A percentile compares a stretch with the other conserved stretches of the same genome.
Evolutionary conservation across 108 stramenopile species (phyloP).

Genomic region (Licmophora abbreviata): DNA sequence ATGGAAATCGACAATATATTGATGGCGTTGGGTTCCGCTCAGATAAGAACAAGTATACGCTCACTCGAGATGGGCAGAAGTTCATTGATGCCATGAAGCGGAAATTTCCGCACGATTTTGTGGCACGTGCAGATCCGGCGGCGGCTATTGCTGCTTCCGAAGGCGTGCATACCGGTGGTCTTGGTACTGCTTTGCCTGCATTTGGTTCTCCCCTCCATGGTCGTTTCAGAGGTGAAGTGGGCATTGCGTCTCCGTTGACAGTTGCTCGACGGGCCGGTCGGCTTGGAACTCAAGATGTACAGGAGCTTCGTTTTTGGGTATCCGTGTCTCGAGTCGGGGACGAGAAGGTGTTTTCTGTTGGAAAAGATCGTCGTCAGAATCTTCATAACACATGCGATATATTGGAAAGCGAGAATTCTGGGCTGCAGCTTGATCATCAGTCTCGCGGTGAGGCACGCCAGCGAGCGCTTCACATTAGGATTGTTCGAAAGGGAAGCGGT

Average conservation of each 20-base stretch:
- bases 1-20: slow-evolving; percentile 6
- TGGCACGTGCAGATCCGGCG: neutral
- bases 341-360: slow-evolving; percentile 8
- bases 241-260: too few species aligned
- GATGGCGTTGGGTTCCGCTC: slow-evolving; percentile 1
- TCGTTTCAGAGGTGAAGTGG: neutral
- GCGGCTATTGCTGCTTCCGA: neutral
- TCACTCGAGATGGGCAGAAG: slow-evolving; percentile 17
- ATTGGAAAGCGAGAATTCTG: slow-evolving; percentile 3
- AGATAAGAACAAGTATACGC: slow-evolving; percentile 6
- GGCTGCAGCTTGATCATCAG: slow-evolving; percentile 10
- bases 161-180: neutral
- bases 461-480: too few species aligned
- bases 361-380: slow-evolving; percentile 16
- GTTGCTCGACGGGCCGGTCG: too few species aligned
- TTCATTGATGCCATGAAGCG: slow-evolving; percentile 15
- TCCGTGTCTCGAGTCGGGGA: slow-evolving; percentile 6
- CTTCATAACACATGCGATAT: slow-evolving; percentile 17
- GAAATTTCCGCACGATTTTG: neutral
- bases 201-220: neutral
- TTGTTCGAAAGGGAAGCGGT: too few species aligned
- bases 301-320: slow-evolving; percentile 12
- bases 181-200: neutral
- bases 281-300: neutral
- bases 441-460: too few species aligned